A percentile compares a stretch with the other conserved stretches of the same genome.
phyloP scores from a whole-genome alignment of 352 stramenopile species.

The Pythium rhizo-oryzae region DNA sequence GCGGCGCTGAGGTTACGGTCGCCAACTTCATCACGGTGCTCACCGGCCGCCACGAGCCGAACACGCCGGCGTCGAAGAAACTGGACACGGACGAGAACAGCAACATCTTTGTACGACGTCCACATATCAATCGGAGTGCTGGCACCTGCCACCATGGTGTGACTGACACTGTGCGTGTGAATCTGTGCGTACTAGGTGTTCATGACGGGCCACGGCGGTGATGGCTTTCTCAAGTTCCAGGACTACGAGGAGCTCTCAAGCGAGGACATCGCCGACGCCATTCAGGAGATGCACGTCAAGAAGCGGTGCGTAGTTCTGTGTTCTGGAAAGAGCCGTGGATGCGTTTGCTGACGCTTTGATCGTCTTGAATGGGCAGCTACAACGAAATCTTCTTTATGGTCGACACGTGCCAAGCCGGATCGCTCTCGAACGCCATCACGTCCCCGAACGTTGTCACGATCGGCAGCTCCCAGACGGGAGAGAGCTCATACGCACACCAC shows the following conservation, averaged over 20 bases:
- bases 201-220: conserved; percentile 95
- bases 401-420: conserved; percentile 98
- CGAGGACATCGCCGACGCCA: conserved; percentile 91
- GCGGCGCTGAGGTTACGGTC: conserved; percentile 95
- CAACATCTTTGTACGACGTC: conserved; percentile 81
- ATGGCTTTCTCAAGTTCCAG: conserved; percentile 99
- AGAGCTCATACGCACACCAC: conserved; percentile 97
- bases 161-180: neutral
- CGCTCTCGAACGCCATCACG: conserved; percentile 84
- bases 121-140: too few species aligned
- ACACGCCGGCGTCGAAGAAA: conserved; percentile 89
- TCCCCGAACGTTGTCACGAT: conserved; percentile 94
- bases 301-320: conserved; percentile 57
- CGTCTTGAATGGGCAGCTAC: conserved; percentile 60
- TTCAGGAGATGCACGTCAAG: conserved; percentile 95
- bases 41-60: conserved; percentile 84
- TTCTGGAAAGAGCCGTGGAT: neutral
- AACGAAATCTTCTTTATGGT: conserved; percentile 97
- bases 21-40: conserved; percentile 97
- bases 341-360: neutral
- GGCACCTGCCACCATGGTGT: too few species aligned
- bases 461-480: conserved; percentile 87
- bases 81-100: conserved; percentile 89
- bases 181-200: conserved; percentile 81
- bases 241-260: conserved; percentile 97